Percentiles rank a stretch among this genome's conserved stretches.
Conservation (phyloP, 768 basidiomycete genomes). For the Stropharia rugosoannulata region DNA sequence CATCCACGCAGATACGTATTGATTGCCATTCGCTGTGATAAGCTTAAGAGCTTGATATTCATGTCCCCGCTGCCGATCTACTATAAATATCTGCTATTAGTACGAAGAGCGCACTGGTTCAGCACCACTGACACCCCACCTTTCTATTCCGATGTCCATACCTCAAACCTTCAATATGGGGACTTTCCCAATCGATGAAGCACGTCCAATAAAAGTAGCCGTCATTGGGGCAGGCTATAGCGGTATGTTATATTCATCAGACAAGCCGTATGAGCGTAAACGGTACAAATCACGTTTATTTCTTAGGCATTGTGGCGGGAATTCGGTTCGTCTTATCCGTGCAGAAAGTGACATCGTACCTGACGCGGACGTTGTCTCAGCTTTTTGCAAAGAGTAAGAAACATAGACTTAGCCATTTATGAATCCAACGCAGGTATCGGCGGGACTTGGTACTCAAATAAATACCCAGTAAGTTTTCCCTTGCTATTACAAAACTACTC, state of each 20-base stretch:
- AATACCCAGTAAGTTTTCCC: constrained; percentile 38
- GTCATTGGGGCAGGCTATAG: constrained; percentile 60
- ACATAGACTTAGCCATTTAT: constrained; percentile 55
- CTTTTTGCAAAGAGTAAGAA: constrained; percentile 51
- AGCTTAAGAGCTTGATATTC: no score
- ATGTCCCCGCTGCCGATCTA: no score
- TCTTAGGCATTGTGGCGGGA: constrained; percentile 49
- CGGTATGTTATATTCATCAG: constrained; percentile 31
- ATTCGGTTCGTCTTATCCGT: constrained; percentile 38
- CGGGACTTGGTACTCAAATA: constrained; percentile 60
- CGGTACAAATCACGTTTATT: neutral
- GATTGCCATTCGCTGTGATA: no score
- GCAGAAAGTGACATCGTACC: neutral
- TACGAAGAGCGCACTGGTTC: neutral
- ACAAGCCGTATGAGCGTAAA: neutral
- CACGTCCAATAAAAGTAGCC: constrained; percentile 52
- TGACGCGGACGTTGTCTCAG: constrained; percentile 23
- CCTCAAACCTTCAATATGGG: constrained; percentile 28
- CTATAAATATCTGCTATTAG: neutral
- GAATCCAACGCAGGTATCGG: constrained; percentile 61
- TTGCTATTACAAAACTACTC: neutral
- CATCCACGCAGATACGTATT: no score
- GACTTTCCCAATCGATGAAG: constrained; percentile 50
- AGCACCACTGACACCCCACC: neutral
- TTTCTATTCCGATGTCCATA: neutral